Percentiles rank a stretch among this genome's conserved stretches.
phyloP scores from a whole-genome alignment of 2,329 filamentous ascomycete species.

The Curvularia sp. region DNA sequence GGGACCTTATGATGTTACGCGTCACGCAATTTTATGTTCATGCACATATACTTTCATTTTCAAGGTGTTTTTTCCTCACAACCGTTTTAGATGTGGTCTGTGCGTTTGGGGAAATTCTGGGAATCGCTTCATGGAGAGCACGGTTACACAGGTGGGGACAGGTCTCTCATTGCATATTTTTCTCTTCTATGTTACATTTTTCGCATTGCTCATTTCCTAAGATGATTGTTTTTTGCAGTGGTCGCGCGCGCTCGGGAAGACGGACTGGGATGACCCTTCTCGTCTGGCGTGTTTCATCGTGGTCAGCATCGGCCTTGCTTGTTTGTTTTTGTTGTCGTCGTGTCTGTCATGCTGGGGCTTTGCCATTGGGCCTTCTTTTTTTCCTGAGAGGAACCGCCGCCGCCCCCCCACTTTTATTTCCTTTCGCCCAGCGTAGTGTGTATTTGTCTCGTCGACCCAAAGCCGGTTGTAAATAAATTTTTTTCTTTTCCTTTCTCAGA shows the following conservation, averaged over 20 bases:
- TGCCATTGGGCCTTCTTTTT: background rate
- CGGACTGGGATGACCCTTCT: constrained; percentile 10
- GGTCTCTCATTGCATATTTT: background rate
- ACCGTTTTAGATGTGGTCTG: constrained; percentile 8
- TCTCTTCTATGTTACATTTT: background rate
- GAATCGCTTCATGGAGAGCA: background rate
- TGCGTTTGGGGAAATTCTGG: background rate
- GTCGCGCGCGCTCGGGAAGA: background rate
- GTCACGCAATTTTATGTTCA: constrained; percentile 20
- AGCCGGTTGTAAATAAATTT: background rate
- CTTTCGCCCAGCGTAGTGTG: background rate
- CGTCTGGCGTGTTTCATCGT: constrained; percentile 11
- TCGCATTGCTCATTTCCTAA: background rate
- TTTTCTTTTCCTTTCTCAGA: background rate
- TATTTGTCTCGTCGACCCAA: background rate
- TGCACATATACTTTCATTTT: constrained; percentile 20
- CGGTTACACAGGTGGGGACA: constrained; percentile 3
- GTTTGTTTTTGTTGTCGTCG: background rate
- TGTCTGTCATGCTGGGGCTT: background rate
- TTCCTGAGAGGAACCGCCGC: background rate
- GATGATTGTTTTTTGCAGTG: background rate
- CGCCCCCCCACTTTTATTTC: background rate
- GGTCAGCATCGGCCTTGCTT: constrained; percentile 2
- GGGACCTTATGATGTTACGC: constrained; percentile 41
- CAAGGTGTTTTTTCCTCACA: constrained; percentile 1